Conservation (phyloP, 345 rosid genomes). For the Arabidopsis thaliana region TAIR10.1 NC_003070.9:29740501-29741000, state of each 20-base stretch:
- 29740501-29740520: neutral
- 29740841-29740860: conserved; percentile 16
- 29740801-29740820: conserved; percentile 1
- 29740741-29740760: neutral
- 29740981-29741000: conserved; percentile 16
- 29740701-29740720: neutral
- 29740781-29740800: neutral
- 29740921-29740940: conserved; percentile 7
- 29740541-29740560: no score
- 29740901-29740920: conserved; percentile 43
- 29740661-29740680: neutral
- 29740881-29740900: conserved; percentile 42
- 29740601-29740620: neutral
- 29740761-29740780: neutral
- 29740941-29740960: neutral
- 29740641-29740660: neutral
- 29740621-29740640: neutral
- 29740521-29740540: neutral
- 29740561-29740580: neutral
- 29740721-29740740: neutral
- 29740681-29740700: neutral
- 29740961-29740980: conserved; percentile 35
- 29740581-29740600: neutral
- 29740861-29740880: conserved; percentile 19
- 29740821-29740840: conserved; percentile 19